phyloP scores from a whole-genome alignment of 352 stramenopile species.

The Phytophthora meadii region DNA sequence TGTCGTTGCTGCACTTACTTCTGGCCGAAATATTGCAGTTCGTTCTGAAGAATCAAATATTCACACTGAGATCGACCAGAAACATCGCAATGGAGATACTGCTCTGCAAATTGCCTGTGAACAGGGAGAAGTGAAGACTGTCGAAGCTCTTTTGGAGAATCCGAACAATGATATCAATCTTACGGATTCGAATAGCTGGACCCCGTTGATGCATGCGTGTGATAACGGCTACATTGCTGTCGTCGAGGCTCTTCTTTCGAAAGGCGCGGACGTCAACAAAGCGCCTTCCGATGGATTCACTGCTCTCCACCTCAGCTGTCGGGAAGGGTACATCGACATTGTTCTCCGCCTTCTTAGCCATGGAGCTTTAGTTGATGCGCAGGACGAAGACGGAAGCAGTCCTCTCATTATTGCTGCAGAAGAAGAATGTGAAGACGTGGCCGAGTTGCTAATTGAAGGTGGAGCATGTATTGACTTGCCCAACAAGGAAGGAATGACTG shows the following conservation, averaged over 20 bases:
- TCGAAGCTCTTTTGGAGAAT: background rate
- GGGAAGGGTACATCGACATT: background rate
- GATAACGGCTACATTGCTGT: background rate
- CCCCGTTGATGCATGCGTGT: background rate
- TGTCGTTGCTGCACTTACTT: background rate
- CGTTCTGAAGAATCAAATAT: too few relatives aligned
- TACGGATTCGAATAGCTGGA: background rate
- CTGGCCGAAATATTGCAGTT: too few relatives aligned
- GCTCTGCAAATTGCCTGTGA: background rate
- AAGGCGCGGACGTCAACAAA: too few relatives aligned
- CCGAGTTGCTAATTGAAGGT: slow-evolving; percentile 8
- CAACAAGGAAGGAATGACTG: background rate
- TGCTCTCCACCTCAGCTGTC: slow-evolving; percentile 15
- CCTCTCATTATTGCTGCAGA: slow-evolving; percentile 18
- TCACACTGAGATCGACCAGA: background rate
- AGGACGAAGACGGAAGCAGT: slow-evolving; percentile 5
- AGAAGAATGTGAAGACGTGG: background rate
- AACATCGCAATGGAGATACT: background rate
- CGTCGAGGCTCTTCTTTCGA: background rate
- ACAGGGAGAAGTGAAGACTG: background rate
- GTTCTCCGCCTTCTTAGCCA: background rate
- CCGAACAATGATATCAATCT: background rate
- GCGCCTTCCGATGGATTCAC: background rate
- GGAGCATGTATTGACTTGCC: slow-evolving; percentile 5
- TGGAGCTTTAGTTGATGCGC: slow-evolving; percentile 6